Base-by-base conservation (phyloP, 2,329 filamentous ascomycete species). In the Cytospora chrysosperma region DNA sequence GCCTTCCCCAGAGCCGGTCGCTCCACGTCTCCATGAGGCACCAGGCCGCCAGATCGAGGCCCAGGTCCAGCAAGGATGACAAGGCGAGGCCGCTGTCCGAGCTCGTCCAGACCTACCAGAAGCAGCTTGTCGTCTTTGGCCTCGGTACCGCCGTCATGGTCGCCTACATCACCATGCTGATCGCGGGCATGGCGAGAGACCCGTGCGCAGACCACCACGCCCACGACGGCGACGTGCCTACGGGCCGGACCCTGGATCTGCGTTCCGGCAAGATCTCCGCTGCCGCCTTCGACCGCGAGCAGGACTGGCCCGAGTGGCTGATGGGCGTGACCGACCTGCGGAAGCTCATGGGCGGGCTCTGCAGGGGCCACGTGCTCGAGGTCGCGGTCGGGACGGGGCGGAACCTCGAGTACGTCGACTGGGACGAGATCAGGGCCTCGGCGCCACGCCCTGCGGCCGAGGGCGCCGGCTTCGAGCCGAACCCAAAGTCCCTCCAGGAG, bases 311-410 rank as follows among this genome's bases (percentile, higher is more conserved):
- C 4, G 86, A 89, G 72, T 78, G 76, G 72, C 76, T 82, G 68
- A 82, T 82, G 77, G 85, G 86, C 55, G 80, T 88, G 67, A 79
- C 76, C 7, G 74, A 73, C 21, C 73, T 87, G 58, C 80, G 86
- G 13, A 75, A 76, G 57, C 74, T 75, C 26, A 75, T 89, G 28
- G 82, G 81, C 1, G 70, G 73, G 15, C 72, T 74, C 34, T 85
- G 82, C 7, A 72, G 71, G 0, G 86, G 86, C 2, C 77, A 86
- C 71, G 86, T 88, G 15, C 79, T 88, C 34, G 86, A 88, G 72
- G 78, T 88, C 15, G 85, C 85, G 21, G 80, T 88, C 62, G 86
- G 86, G 21, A 87, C 86, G 3, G 86, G 86, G 4, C 78, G 86
- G 15, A 89, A 88, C 69, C 70, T 88, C 19, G 76, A 79, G 47